Evolutionary conservation across 2,329 filamentous ascomycete species (phyloP).

Genomic region (Nigrograna mackinnonii): DNA sequence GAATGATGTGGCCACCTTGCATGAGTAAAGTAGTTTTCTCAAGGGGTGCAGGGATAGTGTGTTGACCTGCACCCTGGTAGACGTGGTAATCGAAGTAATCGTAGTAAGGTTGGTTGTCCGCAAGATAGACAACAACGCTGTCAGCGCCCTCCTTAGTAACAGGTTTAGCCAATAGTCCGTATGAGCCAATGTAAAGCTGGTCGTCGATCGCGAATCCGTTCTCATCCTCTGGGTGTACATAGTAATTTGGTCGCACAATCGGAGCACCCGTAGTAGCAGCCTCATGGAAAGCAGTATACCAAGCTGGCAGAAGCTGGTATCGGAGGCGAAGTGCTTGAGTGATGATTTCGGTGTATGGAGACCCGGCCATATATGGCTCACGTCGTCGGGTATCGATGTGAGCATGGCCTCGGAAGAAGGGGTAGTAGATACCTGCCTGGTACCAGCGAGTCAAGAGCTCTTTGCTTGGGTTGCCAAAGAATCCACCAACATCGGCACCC

Average conservation of each 20-base stretch:
- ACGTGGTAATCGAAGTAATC: conserved; percentile 90
- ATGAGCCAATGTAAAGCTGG: conserved; percentile 88
- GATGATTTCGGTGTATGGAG: conserved; percentile 85
- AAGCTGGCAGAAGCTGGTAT: conserved; percentile 86
- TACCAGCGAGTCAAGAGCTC: conserved; percentile 95
- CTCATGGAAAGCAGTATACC: conserved; percentile 97
- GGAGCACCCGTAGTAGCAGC: conserved; percentile 82
- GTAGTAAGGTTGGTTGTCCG: conserved; percentile 88
- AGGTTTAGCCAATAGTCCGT: conserved; percentile 90
- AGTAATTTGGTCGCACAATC: conserved; percentile 90
- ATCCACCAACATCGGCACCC: conserved; percentile 94
- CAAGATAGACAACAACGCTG: conserved; percentile 79
- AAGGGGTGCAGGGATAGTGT: conserved; percentile 75
- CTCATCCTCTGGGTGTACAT: conserved; percentile 85
- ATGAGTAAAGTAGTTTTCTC: conserved; percentile 89
- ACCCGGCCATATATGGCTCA: conserved; percentile 86
- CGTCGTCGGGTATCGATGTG: conserved; percentile 95
- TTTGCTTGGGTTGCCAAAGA: conserved; percentile 95
- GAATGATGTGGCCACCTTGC: conserved; percentile 90
- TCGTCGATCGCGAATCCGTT: conserved; percentile 87
- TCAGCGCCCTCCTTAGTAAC: conserved; percentile 77
- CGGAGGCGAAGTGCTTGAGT: conserved; percentile 84
- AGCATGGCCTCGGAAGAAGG: conserved; percentile 96
- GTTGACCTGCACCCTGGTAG: conserved; percentile 72
- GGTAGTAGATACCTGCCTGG: conserved; percentile 94